phyloP scores from a whole-genome alignment of 257 asterid species.

The Gentiana macrophylla region DNA sequence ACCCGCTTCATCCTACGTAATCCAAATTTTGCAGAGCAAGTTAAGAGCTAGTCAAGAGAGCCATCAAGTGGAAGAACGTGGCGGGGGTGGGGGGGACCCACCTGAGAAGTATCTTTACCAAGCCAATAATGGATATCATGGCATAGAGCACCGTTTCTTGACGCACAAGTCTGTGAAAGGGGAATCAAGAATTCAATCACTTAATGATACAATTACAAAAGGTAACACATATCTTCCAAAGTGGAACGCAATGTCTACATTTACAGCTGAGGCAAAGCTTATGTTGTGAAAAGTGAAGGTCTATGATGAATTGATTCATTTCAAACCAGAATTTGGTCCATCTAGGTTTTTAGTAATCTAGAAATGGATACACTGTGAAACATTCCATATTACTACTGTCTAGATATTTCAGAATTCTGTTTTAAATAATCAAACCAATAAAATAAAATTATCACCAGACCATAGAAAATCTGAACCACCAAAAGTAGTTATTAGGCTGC shows the following conservation, averaged over 20 bases:
- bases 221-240: neutral
- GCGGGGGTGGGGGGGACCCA: slow-evolving; percentile 12
- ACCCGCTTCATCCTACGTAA: slow-evolving; percentile 77
- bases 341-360: no score
- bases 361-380: no score
- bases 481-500: no score
- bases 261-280: no score
- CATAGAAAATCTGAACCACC: no score
- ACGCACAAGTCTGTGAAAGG: slow-evolving; percentile 65
- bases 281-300: no score
- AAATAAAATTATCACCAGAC: no score
- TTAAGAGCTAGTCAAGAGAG: neutral
- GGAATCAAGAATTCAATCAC: neutral
- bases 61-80: neutral
- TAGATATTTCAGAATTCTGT: no score
- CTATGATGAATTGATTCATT: no score
- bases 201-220: neutral
- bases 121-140: slow-evolving; percentile 98
- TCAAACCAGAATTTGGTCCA: no score
- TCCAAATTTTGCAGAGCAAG: slow-evolving; percentile 4
- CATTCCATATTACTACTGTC: no score
- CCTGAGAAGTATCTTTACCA: slow-evolving; percentile 94
- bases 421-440: no score
- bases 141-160: slow-evolving; percentile 70
- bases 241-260: neutral